Evolutionary conservation across 2,329 filamentous ascomycete species (phyloP).

Genomic region (Remersonia thermophila): DNA sequence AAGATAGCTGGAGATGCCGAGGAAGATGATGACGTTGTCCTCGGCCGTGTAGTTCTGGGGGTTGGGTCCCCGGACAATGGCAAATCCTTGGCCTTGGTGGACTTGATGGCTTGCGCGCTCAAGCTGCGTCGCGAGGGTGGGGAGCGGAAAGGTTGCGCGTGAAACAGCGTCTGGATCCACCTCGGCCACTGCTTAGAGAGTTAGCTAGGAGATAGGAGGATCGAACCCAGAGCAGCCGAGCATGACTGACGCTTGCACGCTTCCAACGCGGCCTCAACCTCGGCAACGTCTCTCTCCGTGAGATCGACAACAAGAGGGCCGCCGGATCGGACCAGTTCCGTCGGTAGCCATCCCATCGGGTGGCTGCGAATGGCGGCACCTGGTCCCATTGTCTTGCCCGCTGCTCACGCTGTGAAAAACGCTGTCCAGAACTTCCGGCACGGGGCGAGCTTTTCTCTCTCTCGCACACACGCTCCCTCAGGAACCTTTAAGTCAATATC

Average conservation of each 20-base stretch:
- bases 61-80: slow-evolving; percentile 42
- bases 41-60: slow-evolving; percentile 34
- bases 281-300: slow-evolving; percentile 1
- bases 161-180: slow-evolving; percentile 27
- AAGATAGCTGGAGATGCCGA: slow-evolving; percentile 45
- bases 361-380: slow-evolving; percentile 4
- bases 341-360: slow-evolving; percentile 10
- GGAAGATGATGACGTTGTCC: slow-evolving; percentile 42
- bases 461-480: too few species aligned
- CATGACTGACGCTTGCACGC: slow-evolving; percentile 7
- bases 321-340: not conserved
- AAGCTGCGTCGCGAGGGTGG: slow-evolving; percentile 25
- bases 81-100: slow-evolving; percentile 36
- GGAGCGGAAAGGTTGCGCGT: slow-evolving; percentile 29
- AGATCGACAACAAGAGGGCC: slow-evolving; percentile 4
- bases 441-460: too few species aligned
- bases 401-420: too few species aligned
- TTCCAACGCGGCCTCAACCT: slow-evolving; percentile 8
- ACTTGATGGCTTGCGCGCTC: slow-evolving; percentile 23
- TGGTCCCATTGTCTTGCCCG: too few species aligned
- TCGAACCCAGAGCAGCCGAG: too few species aligned
- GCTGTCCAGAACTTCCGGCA: too few species aligned
- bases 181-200: slow-evolving; percentile 19
- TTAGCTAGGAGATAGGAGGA: too few species aligned
- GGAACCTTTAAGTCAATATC: too few species aligned